phyloP scores from a whole-genome alignment of 2,329 filamentous ascomycete genomes.

The Colletotrichum neosansevieriae region DNA sequence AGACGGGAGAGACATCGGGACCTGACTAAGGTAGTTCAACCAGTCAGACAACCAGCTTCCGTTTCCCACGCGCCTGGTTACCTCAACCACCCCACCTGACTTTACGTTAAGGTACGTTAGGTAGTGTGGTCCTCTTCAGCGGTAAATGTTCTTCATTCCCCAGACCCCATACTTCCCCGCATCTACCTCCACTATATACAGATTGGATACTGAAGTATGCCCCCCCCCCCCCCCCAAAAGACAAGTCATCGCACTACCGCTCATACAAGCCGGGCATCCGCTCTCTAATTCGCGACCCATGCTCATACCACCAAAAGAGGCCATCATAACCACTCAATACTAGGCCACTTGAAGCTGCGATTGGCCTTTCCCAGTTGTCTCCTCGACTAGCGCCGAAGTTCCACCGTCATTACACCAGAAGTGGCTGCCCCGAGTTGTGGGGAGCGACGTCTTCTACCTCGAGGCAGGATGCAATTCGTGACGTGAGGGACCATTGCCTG shows the following conservation, averaged over 20 bases:
- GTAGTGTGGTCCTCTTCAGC: conserved; percentile 12
- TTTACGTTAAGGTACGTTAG: background rate
- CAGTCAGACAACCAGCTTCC: too few species aligned
- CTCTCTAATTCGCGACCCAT: conserved; percentile 15
- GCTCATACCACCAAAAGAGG: conserved; percentile 23
- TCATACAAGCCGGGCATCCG: conserved; percentile 30
- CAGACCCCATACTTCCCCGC: conserved; percentile 19
- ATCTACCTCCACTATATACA: background rate
- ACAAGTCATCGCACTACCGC: conserved; percentile 17
- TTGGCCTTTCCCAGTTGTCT: background rate
- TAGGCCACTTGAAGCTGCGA: conserved; percentile 6
- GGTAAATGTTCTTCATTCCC: conserved; percentile 7
- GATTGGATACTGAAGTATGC: too few species aligned
- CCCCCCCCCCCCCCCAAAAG: background rate
- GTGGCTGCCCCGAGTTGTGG: background rate
- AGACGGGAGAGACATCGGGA: too few species aligned
- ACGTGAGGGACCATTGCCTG: conserved; percentile 8
- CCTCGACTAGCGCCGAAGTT: conserved; percentile 20
- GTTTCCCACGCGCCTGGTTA: too few species aligned
- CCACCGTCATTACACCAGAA: conserved; percentile 7
- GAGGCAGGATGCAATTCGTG: conserved; percentile 1
- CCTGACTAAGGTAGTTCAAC: too few species aligned
- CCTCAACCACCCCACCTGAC: background rate
- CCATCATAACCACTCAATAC: conserved; percentile 29
- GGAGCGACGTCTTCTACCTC: conserved; percentile 4